Conservation (phyloP, 2,329 filamentous ascomycete genomes). For the Cercospora zeina region DNA sequence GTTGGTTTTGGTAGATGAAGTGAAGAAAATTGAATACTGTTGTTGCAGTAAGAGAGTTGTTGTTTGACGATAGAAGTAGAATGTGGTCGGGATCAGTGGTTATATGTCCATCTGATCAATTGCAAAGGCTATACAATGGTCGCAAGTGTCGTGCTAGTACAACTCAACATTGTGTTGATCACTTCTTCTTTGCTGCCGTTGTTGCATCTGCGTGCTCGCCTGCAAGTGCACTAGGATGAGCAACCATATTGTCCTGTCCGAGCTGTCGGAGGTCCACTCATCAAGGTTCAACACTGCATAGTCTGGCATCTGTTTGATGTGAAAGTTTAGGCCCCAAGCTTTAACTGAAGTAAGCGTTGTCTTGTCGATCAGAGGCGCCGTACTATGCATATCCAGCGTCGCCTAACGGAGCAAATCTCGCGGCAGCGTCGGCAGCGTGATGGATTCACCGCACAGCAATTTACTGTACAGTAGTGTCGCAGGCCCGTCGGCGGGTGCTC, state of each 20-base stretch:
- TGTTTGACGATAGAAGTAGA: not conserved
- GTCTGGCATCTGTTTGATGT: not conserved
- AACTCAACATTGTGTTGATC: not conserved
- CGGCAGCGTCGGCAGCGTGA: slow-evolving; percentile 2
- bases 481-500: not conserved
- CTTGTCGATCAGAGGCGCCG: slow-evolving; percentile 2
- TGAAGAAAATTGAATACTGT: not conserved
- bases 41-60: not conserved
- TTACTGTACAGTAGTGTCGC: not conserved
- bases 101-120: not conserved
- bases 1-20: slow-evolving; percentile 11
- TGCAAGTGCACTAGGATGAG: not conserved
- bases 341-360: not conserved
- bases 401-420: not conserved
- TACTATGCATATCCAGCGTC: not conserved
- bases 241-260: not conserved
- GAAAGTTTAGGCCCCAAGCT: not conserved
- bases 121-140: not conserved
- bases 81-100: not conserved
- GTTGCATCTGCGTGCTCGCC: slow-evolving; percentile 1
- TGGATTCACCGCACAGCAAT: not conserved
- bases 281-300: not conserved
- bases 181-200: not conserved
- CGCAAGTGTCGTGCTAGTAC: not conserved
- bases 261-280: not conserved